Conservation (phyloP, 1,139 yeast species). For the Barnettozyma hawaiiensis region DNA sequence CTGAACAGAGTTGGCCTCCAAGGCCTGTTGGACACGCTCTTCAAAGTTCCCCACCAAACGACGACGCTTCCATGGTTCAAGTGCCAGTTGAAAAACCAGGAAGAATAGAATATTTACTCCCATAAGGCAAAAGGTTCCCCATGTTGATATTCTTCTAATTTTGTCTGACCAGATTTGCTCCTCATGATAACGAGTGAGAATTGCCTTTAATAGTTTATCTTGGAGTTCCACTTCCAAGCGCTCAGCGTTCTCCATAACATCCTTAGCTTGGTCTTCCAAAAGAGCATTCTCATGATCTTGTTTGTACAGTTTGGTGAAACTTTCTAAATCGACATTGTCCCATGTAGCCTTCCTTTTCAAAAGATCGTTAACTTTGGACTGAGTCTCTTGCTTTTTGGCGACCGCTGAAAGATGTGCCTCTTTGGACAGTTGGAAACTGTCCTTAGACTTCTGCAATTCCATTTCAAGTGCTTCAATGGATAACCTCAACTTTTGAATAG, state of each 20-base stretch:
- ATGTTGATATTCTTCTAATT: constrained; percentile 87
- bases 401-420: constrained; percentile 57
- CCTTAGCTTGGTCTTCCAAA: constrained; percentile 50
- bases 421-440: constrained; percentile 46
- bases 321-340: constrained; percentile 71
- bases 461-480: constrained; percentile 49
- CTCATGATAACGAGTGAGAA: constrained; percentile 86
- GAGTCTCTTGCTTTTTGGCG: constrained; percentile 61
- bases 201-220: constrained; percentile 64
- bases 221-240: constrained; percentile 63
- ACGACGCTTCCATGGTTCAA: constrained; percentile 93
- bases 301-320: constrained; percentile 75
- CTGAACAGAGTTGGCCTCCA: constrained; percentile 34
- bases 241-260: constrained; percentile 52
- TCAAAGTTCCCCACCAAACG: constrained; percentile 81
- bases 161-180: constrained; percentile 99
- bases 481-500: constrained; percentile 66
- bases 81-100: constrained; percentile 71
- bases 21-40: constrained; percentile 58
- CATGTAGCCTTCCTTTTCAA: constrained; percentile 82
- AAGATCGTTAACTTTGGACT: constrained; percentile 81
- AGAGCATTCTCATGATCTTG: constrained; percentile 75
- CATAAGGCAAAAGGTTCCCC: constrained; percentile 94
- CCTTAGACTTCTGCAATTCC: constrained; percentile 46
- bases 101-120: constrained; percentile 78